Conservation (phyloP, 2,329 filamentous ascomycete species). For the Paecilomyces variotii region DNA sequence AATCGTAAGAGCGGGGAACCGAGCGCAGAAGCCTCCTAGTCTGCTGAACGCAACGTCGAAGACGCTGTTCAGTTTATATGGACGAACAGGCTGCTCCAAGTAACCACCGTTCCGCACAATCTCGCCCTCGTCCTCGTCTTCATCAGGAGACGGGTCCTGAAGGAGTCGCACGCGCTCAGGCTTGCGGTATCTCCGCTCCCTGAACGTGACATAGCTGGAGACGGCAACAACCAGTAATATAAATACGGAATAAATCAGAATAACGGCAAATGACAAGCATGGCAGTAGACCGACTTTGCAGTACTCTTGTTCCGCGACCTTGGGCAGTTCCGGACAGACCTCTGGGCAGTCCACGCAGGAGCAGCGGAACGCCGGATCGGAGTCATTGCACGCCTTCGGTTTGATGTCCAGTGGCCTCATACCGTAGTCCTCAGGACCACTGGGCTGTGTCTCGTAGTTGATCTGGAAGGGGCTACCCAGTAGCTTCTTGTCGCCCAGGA, state of each 20-base stretch:
- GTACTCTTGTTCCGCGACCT: constrained; percentile 58
- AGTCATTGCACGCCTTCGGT: constrained; percentile 82
- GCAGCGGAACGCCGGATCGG: constrained; percentile 77
- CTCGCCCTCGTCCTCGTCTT: constrained; percentile 91
- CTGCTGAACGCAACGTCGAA: constrained; percentile 73
- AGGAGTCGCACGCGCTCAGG: constrained; percentile 78
- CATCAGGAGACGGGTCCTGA: constrained; percentile 73
- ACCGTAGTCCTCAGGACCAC: constrained; percentile 52
- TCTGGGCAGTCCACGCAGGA: constrained; percentile 88
- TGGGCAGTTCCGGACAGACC: constrained; percentile 74
- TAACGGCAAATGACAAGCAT: constrained; percentile 86
- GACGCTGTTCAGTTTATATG: constrained; percentile 76
- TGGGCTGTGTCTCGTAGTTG: constrained; percentile 63
- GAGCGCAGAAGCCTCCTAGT: constrained; percentile 71
- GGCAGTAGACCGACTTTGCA: constrained; percentile 85
- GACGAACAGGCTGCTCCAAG: constrained; percentile 67
- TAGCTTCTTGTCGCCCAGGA: constrained; percentile 85
- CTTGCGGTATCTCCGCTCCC: constrained; percentile 63
- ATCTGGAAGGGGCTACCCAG: constrained; percentile 94
- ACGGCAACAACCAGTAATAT: constrained; percentile 60
- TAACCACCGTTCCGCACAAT: constrained; percentile 68
- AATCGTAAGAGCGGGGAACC: constrained; percentile 80
- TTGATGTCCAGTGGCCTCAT: constrained; percentile 66
- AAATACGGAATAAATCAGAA: constrained; percentile 74
- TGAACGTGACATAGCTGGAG: constrained; percentile 68